These are phyloP conservation scores for Picochlorum sp. DNA, from an alignment of 139 green algal species.

Conservation along the genomic window DNA sequence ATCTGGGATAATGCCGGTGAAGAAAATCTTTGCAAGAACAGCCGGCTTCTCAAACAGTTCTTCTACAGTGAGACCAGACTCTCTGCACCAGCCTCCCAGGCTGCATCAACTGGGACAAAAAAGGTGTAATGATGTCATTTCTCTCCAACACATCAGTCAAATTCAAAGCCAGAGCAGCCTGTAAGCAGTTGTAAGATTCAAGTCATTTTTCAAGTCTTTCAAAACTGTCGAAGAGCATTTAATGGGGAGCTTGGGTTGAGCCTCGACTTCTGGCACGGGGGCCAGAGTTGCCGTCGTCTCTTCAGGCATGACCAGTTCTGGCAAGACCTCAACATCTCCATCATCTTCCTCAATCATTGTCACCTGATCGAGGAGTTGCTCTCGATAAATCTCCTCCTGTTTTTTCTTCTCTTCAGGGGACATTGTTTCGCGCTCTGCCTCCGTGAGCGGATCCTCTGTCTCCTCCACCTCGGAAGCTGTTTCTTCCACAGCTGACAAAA, in stretches of 20 bases:
- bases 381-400: neutral
- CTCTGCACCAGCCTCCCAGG: neutral
- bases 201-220: neutral
- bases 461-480: neutral
- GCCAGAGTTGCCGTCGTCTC: neutral
- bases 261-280: neutral
- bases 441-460: neutral
- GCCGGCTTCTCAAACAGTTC: neutral
- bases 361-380: neutral
- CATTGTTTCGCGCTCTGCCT: neutral
- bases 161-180: slow-evolving; percentile 1
- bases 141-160: neutral
- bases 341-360: neutral
- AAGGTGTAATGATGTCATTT: neutral
- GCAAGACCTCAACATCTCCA: neutral
- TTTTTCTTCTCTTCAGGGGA: neutral
- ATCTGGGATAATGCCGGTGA: slow-evolving; percentile 3
- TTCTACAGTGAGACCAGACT: neutral
- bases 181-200: neutral
- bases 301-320: neutral
- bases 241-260: neutral
- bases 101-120: neutral
- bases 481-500: neutral
- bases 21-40: neutral
- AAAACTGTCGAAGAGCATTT: neutral